Evolutionary conservation across 208 protist genomes (phyloP), one percentile per base, ranked within the genome.

Genomic region (Giardia duodenalis): DNA sequence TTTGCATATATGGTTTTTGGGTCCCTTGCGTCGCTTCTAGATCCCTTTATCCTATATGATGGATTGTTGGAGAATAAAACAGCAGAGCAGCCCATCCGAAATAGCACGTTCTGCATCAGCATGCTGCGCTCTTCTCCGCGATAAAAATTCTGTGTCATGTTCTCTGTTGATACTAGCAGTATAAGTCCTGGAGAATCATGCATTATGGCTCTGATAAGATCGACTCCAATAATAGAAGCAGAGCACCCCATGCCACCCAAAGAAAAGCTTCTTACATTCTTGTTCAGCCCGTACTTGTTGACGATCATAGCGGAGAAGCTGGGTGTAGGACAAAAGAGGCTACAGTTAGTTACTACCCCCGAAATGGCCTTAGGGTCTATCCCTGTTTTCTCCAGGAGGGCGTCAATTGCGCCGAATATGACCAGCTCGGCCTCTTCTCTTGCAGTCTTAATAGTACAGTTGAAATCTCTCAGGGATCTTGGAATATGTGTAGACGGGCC

Each of bases 401-500:
- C 47, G 44, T 95, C 94, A 0, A 94, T 67, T 67, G 92, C 93
- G 39, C 90, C 93, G 19, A 93, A 93, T 0, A 95, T 67, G 2
- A 95, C 94, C 42, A 88, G 22, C 0, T 47, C 4, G 2, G 94
- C 92, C 57, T 95, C 94, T 48, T 94, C 2, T 57, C 94, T 45
- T 0, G 94, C 94, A 4, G 47, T 67, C 46, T 93, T 86, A 67
- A 95, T 95, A 0, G 67, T 92, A 0, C 88, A 76, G 0, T 95
- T 92, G 47, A 67, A 94, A 39, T n/a, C 30, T 0, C 2, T 2
- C 30, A 90, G 47, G 0, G 87, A 67, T 0, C 76, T 67, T 45
- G 95, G 95, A 57, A 96, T 92, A 48, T 92, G 92, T 0, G 94
- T 95, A 19, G 93, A 47, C 67, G 92, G 76, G 22, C 95, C 95